Conservation (phyloP, 192 early-diverging fungal species). For the Borealophlyctis nickersoniae region DNA sequence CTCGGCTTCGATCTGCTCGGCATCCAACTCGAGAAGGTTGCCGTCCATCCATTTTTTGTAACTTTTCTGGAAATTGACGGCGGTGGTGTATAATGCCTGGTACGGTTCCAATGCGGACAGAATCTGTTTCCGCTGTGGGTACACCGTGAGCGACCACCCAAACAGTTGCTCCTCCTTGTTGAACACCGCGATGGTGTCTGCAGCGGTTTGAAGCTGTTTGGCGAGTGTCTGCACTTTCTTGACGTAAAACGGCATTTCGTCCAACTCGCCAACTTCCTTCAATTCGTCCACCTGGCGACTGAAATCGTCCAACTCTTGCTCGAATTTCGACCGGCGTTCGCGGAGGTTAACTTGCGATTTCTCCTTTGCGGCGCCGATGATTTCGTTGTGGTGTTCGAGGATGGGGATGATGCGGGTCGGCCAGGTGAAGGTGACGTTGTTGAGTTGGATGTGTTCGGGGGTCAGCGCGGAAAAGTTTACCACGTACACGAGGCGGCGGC, state of each 20-base stretch:
- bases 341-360: constrained; percentile 51
- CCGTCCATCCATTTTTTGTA: constrained; percentile 69
- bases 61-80: constrained; percentile 59
- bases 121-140: constrained; percentile 58
- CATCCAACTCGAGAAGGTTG: constrained; percentile 54
- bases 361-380: constrained; percentile 52
- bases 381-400: constrained; percentile 50
- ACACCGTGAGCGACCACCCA: constrained; percentile 58
- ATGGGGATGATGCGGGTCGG: constrained; percentile 51
- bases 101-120: constrained; percentile 54
- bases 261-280: constrained; percentile 59
- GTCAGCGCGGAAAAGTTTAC: constrained; percentile 55
- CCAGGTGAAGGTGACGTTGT: constrained; percentile 63
- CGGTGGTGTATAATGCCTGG: constrained; percentile 59
- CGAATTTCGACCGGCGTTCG: constrained; percentile 54
- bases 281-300: constrained; percentile 58
- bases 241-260: constrained; percentile 68
- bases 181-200: constrained; percentile 57
- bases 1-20: constrained; percentile 55
- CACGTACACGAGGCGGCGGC: constrained; percentile 49
- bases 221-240: constrained; percentile 59
- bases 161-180: constrained; percentile 64
- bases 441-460: constrained; percentile 54
- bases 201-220: constrained; percentile 52
- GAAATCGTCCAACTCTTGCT: constrained; percentile 55